phyloP scores from a whole-genome alignment of 441 rosid species.

The Adansonia madagascariensis region DNA sequence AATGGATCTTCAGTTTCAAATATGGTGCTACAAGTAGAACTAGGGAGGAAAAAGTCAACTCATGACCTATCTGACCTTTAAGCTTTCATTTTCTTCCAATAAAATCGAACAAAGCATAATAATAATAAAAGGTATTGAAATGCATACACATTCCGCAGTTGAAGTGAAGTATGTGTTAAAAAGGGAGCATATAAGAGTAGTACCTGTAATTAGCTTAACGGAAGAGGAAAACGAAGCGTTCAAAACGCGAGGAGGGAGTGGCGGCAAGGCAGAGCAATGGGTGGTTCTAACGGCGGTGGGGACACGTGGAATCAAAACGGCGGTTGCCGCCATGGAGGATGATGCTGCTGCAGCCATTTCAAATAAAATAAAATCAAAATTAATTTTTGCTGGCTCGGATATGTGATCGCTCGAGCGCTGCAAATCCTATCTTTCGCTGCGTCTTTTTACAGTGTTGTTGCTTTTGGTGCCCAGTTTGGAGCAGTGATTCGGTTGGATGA shows the following conservation, averaged over 20 bases:
- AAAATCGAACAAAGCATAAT: neutral
- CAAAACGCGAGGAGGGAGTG: constrained; percentile 54
- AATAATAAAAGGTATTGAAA: constrained; percentile 14
- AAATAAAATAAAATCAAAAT: constrained; percentile 23
- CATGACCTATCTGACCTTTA: neutral
- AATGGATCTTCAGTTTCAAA: neutral
- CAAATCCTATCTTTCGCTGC: constrained; percentile 30
- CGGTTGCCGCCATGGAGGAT: constrained; percentile 59
- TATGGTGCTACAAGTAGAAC: too few species aligned
- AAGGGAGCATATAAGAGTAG: neutral
- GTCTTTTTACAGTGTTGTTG: neutral
- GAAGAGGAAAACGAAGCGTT: constrained; percentile 52
- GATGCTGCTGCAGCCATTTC: constrained; percentile 55
- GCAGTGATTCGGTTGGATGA: constrained; percentile 36
- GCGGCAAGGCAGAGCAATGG: constrained; percentile 63
- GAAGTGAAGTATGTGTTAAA: neutral
- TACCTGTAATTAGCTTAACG: constrained; percentile 62
- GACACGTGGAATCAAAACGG: constrained; percentile 52
- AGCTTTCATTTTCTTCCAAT: neutral
- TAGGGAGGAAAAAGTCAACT: neutral
- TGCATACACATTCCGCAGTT: neutral
- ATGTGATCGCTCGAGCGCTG: constrained; percentile 31
- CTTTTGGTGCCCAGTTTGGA: constrained; percentile 31
- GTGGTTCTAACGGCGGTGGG: constrained; percentile 37
- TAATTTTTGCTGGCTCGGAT: neutral